Base-by-base conservation (phyloP, 306 rosid species). In the Carpinus viminea region DNA sequence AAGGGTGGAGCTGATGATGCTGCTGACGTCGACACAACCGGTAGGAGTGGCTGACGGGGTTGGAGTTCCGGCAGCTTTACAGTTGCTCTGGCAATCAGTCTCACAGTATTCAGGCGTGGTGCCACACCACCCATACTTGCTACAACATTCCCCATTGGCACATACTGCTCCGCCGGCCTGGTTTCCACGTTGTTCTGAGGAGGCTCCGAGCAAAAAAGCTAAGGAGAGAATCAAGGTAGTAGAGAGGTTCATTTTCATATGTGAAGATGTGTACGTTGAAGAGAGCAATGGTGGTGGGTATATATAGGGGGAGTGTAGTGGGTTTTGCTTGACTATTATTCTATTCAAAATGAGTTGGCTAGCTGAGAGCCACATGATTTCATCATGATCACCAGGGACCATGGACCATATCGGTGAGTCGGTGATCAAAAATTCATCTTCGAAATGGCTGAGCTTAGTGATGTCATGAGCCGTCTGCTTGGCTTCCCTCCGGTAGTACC, bases 1-100 rank as follows among this genome's bases (percentile, higher is more conserved):
- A 31, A 78, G 52, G n/a, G 83, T 12, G 5, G 85, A 1, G 5
- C 84, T 72, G 24, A 87, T 72, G 70, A 88, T 26, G 79, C 82
- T 38, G 9, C 73, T 47, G 0, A 89, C 76, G 17, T 21, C 84
- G 2, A 71, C 79, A 1, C 74, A 54, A 2, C 65, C 34, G 4
- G 59, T 28, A 0, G 68, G 68, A 28, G 68, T 61, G 28, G 68
- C 43, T 0, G 68, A 3, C 2, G 68, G 68, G 43, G 43, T 61
- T 12, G 26, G 28, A 12, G 21, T n/a, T 56, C 68, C 68, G 1
- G 26, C 13, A 18, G 31, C 4, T 13, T 24, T 10, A 5, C 65
- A 59, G 9, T 59, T 36, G 36, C 28, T 38, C 48, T 61, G 68
- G 47, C 70, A 65, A 4, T 18, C 47, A 36, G 18, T 6, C 7